Base-by-base conservation (phyloP, 495 filamentous ascomycete genomes). In the Jackrogersella multiformis region DNA sequence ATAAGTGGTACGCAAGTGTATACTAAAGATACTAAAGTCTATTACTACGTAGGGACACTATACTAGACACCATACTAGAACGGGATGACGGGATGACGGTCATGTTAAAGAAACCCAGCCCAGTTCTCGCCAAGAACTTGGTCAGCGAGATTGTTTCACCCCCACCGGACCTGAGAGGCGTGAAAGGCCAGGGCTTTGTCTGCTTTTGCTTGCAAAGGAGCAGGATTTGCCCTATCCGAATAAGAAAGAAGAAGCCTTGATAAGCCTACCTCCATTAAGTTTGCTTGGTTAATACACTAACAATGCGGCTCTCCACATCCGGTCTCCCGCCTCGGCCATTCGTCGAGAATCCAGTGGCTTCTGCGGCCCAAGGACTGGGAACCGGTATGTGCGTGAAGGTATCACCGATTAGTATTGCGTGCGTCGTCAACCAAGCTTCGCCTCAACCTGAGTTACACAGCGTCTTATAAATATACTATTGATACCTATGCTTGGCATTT, bases 251-350 rank as follows among this genome's bases (percentile, higher is more conserved):
- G 59, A 52, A 44, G 35, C 30, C 49, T n/a, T 53, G 55, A 56
- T 56, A 64, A 63, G 49, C 53, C 55, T 42, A 21, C 53, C 39
- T 5, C n/a, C 39, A 44, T 38, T 69, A 44, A 54, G 60, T 64
- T 63, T 69, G 49, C 60, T 51, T 56, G 35, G 28, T 49, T 36
- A 28, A 12, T n/a, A 23, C 41, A 42, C 61, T 64, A 64, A 15
- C 10, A 15, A 34, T 60, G 49, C 56, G 26, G 36, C 35, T 32
- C 44, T 30, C 55, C 61, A 42, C 55, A 38, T 49, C 35, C 20
- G 12, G 12, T 23, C 45, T 46, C 35, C 28, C 49, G 34, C 45
- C 35, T 56, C 66, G 49, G 66, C 38, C 42, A 53, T 46, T 42
- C 36, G 15, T 59, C 34, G 61, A 44, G 35, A 9, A 52, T 36